Percentiles rank a stretch among this genome's conserved stretches.
These are phyloP conservation scores for Sclerotinia spermophila DNA, from an alignment of 2,329 filamentous ascomycete species.

Conservation along the genomic window DNA sequence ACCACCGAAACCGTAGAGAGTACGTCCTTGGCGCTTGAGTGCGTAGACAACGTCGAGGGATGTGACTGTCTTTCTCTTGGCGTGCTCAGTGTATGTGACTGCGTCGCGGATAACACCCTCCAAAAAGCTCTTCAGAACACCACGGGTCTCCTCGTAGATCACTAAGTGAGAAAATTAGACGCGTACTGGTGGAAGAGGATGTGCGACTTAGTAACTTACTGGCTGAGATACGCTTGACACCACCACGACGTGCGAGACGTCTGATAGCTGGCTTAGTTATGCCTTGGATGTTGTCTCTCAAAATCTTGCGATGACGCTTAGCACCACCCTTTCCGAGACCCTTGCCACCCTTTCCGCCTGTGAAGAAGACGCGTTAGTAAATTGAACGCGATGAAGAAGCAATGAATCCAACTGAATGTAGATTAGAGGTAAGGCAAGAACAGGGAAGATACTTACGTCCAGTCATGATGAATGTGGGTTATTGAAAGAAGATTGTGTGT, in stretches of 20 bases:
- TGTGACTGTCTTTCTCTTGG: constrained; percentile 72
- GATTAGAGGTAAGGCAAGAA: background rate
- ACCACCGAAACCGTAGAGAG: constrained; percentile 67
- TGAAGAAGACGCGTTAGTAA: constrained; percentile 31
- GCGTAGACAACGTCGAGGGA: constrained; percentile 64
- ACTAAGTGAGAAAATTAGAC: constrained; percentile 42
- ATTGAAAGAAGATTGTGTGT: constrained; percentile 9
- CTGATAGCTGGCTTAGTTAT: constrained; percentile 98
- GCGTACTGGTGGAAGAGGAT: constrained; percentile 32
- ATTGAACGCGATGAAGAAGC: background rate
- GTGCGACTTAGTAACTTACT: constrained; percentile 49
- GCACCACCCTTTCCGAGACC: constrained; percentile 97
- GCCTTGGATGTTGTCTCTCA: constrained; percentile 99
- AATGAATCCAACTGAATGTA: constrained; percentile 3
- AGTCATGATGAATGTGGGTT: constrained; percentile 49
- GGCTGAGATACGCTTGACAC: constrained; percentile 99
- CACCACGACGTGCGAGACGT: constrained; percentile 97
- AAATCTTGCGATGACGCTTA: constrained; percentile 99
- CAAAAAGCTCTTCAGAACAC: constrained; percentile 80
- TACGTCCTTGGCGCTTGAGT: constrained; percentile 63
- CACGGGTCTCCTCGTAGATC: constrained; percentile 81
- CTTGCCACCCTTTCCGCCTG: constrained; percentile 68
- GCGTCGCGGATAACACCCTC: constrained; percentile 69
- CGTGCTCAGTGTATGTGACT: constrained; percentile 54
- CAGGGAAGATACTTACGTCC: constrained; percentile 48